Conservation (phyloP, 2,329 filamentous ascomycete genomes). For the Trichophyton verrucosum region DNA sequence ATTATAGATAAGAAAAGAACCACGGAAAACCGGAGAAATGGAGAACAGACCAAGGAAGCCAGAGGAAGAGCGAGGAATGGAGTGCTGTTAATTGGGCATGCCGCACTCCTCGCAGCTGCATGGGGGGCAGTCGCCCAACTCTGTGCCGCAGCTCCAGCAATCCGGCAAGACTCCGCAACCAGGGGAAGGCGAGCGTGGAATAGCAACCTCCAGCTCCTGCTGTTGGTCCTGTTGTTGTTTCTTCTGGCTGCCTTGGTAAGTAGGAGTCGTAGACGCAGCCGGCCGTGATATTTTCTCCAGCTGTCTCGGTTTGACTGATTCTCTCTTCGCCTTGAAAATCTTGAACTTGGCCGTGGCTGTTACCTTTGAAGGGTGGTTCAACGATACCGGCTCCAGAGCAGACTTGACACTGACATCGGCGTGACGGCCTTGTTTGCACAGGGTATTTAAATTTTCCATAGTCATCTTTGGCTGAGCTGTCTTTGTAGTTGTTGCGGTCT, state of each 20-base stretch:
- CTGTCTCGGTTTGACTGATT: background rate
- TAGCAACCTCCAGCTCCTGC: too few species aligned
- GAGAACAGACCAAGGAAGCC: background rate
- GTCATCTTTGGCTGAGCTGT: background rate
- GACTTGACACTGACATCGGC: background rate
- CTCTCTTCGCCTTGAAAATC: background rate
- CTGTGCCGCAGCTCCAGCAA: slow-evolving; percentile 8
- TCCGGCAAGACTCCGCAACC: slow-evolving; percentile 7
- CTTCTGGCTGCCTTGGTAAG: background rate
- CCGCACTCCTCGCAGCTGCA: slow-evolving; percentile 8
- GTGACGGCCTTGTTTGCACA: background rate
- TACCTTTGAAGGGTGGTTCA: background rate
- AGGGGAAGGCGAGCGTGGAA: background rate
- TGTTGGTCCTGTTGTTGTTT: too few species aligned
- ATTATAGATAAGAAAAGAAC: background rate
- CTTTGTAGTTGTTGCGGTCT: background rate
- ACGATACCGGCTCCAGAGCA: background rate
- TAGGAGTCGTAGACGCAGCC: too few species aligned
- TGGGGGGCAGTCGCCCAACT: slow-evolving; percentile 8
- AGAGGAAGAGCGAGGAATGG: background rate
- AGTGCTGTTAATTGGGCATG: slow-evolving; percentile 6
- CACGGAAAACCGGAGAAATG: background rate
- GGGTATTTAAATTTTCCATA: background rate
- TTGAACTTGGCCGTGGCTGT: background rate
- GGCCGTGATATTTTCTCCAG: background rate